These are phyloP conservation scores for Lactarius tabidus DNA, from an alignment of 768 basidiomycete species.

Conservation along the genomic window DNA sequence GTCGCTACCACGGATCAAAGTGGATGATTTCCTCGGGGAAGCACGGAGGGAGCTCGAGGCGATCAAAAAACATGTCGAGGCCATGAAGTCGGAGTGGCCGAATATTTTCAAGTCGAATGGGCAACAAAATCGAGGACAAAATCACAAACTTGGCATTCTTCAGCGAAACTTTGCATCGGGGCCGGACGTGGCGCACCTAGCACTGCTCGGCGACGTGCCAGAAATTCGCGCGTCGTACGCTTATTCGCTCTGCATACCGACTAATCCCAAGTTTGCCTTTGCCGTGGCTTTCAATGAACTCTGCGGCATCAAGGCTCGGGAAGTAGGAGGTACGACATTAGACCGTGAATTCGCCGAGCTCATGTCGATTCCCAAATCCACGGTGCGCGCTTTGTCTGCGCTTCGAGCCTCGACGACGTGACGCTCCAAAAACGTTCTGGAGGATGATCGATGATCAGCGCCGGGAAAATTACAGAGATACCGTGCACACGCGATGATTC, in stretches of 20 bases:
- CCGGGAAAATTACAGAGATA: too few relatives aligned
- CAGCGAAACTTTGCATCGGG: conserved; percentile 8
- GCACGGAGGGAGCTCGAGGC: conserved; percentile 27
- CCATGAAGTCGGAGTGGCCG: conserved; percentile 25
- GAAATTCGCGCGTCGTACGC: conserved; percentile 22
- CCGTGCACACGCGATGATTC: too few relatives aligned
- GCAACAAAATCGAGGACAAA: background rate
- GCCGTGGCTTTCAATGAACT: conserved; percentile 11
- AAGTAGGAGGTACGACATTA: conserved; percentile 1
- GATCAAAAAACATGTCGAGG: conserved; percentile 41
- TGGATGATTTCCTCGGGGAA: conserved; percentile 35
- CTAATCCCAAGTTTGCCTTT: conserved; percentile 10
- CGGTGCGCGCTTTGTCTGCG: conserved; percentile 16
- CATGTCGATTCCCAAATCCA: conserved; percentile 36
- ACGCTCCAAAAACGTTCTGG: background rate
- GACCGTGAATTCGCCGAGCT: conserved; percentile 26
- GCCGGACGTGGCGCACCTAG: conserved; percentile 12
- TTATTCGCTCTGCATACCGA: background rate
- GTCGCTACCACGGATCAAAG: background rate
- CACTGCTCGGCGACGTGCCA: conserved; percentile 11
- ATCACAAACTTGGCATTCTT: background rate
- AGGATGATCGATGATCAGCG: background rate
- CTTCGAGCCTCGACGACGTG: background rate
- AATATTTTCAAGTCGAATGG: background rate
- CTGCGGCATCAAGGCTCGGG: conserved; percentile 23